Base-by-base conservation (phyloP, 2,329 filamentous ascomycete species). In the Davidsoniella australis region DNA sequence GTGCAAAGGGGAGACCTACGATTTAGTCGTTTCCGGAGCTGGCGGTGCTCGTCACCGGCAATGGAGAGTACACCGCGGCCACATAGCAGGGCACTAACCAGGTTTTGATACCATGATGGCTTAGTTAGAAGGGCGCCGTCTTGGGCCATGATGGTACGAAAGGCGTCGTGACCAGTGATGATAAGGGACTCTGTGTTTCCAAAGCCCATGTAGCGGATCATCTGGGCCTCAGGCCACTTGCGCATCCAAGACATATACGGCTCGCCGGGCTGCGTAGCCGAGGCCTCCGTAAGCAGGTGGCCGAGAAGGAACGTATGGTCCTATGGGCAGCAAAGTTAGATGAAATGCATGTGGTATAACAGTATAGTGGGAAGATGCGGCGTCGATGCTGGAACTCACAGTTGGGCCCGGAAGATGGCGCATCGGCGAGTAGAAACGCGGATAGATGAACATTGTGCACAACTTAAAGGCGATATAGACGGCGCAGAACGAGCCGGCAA, bases 301-400 rank as follows among this genome's bases (percentile, higher is more conserved):
- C 68, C 68, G 10, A 70, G 52, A 39, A 69, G 55, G 42, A 63
- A 58, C 39, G 60, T 55, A 36, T 66, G 60, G 45, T 66, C 59
- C 65, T 68, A 23, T 7, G n/a, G 1, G 8, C 12, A 33, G 6
- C 12, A 4, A 33, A 6, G 33, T 36, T 39, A 46, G n/a, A 20
- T 12, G 10, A 5, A 3, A 16, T 20, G 18, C 5, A 38, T 23
- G 20, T 23, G 20, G 16, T 38, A 38, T 10, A 38, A 17, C 20
- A 23, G 20, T 23, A 23, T 2, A 38, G 10, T 3, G 12, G 17
- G 18, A 12, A 38, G 7, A 38, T 16, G 2, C 8, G 14, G 20
- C 37, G 10, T 46, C 37, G 33, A 18, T 4, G 20, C 17, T 20
- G 26, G 39, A 41, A 36, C 55, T 7, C 54, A 68, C 67, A 56